Percentiles rank a stretch among this genome's conserved stretches.
Evolutionary conservation across 352 stramenopile genomes (phyloP).

Genomic region (Globisporangium viniferum): DNA sequence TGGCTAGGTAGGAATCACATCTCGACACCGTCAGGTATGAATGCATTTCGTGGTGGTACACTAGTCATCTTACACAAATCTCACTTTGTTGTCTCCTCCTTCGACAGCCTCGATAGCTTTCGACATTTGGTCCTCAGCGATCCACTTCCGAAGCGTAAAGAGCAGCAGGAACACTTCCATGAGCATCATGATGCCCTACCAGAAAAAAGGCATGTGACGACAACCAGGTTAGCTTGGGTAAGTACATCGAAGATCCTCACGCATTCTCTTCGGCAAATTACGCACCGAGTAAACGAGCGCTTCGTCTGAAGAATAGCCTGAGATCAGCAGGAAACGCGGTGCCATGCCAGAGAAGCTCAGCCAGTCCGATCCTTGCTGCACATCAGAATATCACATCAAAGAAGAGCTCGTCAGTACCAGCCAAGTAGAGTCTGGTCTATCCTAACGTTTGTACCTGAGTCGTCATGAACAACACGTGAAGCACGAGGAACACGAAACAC

Average conservation of each 20-base stretch:
- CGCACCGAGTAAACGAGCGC: constrained; percentile 48
- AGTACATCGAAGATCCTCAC: background rate
- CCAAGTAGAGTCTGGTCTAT: background rate
- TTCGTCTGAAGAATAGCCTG: constrained; percentile 57
- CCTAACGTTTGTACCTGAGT: constrained; percentile 18
- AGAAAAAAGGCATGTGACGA: no score
- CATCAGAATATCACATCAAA: background rate
- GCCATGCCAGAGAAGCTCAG: constrained; percentile 37
- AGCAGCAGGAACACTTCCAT: constrained; percentile 54
- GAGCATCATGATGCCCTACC: constrained; percentile 24
- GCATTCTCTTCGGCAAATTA: background rate
- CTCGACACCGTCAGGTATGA: background rate
- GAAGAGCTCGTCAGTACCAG: background rate
- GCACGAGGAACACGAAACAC: constrained; percentile 44
- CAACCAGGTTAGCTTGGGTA: background rate
- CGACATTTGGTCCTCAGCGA: constrained; percentile 57
- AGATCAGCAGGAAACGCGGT: constrained; percentile 51
- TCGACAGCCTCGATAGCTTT: constrained; percentile 60
- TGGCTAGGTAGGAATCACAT: constrained; percentile 25
- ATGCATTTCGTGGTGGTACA: background rate
- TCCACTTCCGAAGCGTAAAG: constrained; percentile 67
- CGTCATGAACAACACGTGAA: constrained; percentile 42
- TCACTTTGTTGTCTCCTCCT: constrained; percentile 36
- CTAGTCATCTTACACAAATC: background rate
- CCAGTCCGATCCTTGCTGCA: constrained; percentile 1